These are phyloP conservation scores for Lasiodiplodia sp. DNA, from an alignment of 2,329 filamentous ascomycete genomes.

Conservation along the genomic window DNA sequence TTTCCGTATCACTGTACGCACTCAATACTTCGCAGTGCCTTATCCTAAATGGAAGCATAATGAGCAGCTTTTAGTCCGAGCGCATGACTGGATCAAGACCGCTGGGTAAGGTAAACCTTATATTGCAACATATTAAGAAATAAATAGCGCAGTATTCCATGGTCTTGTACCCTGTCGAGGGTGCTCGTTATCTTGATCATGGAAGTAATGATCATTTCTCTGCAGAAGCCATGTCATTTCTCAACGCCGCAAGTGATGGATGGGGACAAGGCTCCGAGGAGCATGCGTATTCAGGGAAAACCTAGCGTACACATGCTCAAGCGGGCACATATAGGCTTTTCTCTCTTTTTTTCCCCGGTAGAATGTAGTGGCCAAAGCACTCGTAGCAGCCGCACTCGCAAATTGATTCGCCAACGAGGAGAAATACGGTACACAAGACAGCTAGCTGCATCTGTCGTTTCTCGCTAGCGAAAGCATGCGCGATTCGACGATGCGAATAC, in stretches of 20 bases:
- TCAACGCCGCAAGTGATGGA: not conserved
- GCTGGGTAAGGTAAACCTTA: no score
- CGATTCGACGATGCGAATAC: not conserved
- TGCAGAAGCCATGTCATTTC: no score
- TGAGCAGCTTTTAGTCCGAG: no score
- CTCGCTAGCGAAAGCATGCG: not conserved
- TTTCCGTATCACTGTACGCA: no score
- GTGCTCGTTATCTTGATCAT: not conserved
- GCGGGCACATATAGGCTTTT: not conserved
- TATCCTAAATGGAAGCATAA: not conserved
- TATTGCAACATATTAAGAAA: no score
- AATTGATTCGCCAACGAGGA: not conserved
- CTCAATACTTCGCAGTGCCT: not conserved
- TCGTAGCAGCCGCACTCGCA: not conserved
- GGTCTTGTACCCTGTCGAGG: not conserved
- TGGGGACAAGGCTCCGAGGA: not conserved
- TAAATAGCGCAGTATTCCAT: not conserved
- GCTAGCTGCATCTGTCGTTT: not conserved
- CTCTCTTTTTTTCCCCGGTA: not conserved
- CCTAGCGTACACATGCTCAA: not conserved
- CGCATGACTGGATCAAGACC: no score
- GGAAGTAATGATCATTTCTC: not conserved
- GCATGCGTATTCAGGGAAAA: no score
- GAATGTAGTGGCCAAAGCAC: not conserved
- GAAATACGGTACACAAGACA: not conserved